Conservation (phyloP, 1,284 basidiomycete genomes). For the Wolfiporia cocos region DNA sequence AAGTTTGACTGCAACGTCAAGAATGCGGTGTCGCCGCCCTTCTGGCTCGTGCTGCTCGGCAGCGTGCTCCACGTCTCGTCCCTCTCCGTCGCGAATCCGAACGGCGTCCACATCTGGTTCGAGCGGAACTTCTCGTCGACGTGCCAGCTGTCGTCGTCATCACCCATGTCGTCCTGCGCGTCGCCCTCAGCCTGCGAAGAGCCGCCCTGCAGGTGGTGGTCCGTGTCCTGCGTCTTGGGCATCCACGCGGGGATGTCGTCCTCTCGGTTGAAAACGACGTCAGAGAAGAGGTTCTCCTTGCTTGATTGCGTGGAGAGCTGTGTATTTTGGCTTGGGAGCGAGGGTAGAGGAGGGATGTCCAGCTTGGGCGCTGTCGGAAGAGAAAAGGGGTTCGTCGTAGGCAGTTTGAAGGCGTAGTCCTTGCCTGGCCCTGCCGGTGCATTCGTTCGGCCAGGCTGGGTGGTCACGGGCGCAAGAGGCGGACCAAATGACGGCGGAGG, state of each 20-base stretch:
- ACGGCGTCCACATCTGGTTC: conserved; percentile 51
- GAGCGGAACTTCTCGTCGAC: conserved; percentile 55
- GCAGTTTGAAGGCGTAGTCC: conserved; percentile 25
- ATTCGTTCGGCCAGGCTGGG: conserved; percentile 1
- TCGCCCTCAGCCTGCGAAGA: conserved; percentile 22
- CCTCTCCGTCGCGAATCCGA: conserved; percentile 31
- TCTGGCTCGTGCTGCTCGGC: conserved; percentile 33
- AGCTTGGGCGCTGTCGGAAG: conserved; percentile 38
- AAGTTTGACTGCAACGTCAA: conserved; percentile 11
- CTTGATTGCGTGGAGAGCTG: conserved; percentile 47
- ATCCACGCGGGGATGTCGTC: conserved; percentile 45
- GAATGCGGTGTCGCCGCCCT: conserved; percentile 25
- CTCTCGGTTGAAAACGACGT: conserved; percentile 42
- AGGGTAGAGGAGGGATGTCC: conserved; percentile 32
- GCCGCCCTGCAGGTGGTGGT: conserved; percentile 36
- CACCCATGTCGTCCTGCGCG: conserved; percentile 12
- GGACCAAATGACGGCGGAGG: conserved; percentile 49
- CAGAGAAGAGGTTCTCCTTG: conserved; percentile 43
- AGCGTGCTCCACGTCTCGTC: conserved; percentile 70
- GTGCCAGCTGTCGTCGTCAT: conserved; percentile 56
- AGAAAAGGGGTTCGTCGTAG: conserved; percentile 31
- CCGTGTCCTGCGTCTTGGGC: conserved; percentile 54
- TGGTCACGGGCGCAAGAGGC: conserved; percentile 14
- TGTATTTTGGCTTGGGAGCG: conserved; percentile 22
- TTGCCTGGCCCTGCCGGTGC: conserved; percentile 9